Evolutionary conservation across 306 rosid species (phyloP), one percentile per base, ranked within the genome.

Genomic region (Castanea crenata): DNA sequence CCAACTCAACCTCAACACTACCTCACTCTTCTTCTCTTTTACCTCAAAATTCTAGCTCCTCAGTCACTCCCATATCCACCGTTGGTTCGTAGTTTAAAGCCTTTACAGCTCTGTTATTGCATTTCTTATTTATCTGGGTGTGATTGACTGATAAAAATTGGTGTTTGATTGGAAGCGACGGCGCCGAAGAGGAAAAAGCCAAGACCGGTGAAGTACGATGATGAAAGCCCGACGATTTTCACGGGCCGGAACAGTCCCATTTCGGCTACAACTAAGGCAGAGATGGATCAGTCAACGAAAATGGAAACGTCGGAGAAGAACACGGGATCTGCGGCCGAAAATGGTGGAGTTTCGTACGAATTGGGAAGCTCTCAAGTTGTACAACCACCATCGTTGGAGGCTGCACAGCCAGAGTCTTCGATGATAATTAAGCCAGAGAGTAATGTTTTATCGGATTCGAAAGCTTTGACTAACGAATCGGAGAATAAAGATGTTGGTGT

Each of bases 131-230:
- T 25, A 29, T 34, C 15, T 52, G 19, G 38, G 12, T 67, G 62
- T 44, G 55, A 13, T 16, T 29, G 20, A 5, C 29, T 65, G 73
- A 67, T 71, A 10, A 19, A 51, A 52, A 79, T 15, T 78, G 14
- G 54, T 49, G 54, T 80, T 4, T 58, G 74, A 52, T 75, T 63
- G 18, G 16, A 54, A 44, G 71, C 31, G 38, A 82, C 85, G 92
- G 99, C 96, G 57, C 94, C 98, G 7, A 96, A 91, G 90, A 90
- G 99, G 88, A 96, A 93, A 79, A 89, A 88, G 49, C 98, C 99
- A 32, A 89, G 99, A 20, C 92, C 85, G 0, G 78, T 79, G 23
- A 96, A 93, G 93, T 83, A 87, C 19, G 98, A 93, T 54, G 98
- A 88, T 1, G 96, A 91, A 20, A 92, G 79, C 70, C 79, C 86